A percentile compares a stretch with the other conserved stretches of the same genome.
phyloP scores from a whole-genome alignment of 306 rosid species.

The Cicer judaicum region DNA sequence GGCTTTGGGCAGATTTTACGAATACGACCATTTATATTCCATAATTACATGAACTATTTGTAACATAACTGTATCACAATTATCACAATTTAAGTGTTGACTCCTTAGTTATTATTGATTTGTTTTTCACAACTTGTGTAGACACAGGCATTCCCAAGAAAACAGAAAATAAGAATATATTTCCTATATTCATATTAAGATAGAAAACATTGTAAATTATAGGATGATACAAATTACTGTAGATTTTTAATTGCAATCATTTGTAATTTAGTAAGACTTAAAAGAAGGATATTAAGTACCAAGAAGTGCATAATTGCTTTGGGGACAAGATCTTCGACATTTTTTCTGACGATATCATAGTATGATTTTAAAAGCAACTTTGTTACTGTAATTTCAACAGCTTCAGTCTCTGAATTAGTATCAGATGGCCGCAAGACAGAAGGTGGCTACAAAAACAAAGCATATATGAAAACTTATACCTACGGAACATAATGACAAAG shows the following conservation, averaged over 20 bases:
- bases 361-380: constrained; percentile 87
- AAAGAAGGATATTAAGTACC: constrained; percentile 60
- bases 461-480: constrained; percentile 34
- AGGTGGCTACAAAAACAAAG: constrained; percentile 74
- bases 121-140: neutral
- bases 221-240: constrained; percentile 11
- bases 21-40: neutral
- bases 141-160: constrained; percentile 14
- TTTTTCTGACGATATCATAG: constrained; percentile 94
- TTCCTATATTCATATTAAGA: constrained; percentile 1
- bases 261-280: constrained; percentile 20
- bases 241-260: constrained; percentile 27
- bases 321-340: constrained; percentile 83
- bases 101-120: constrained; percentile 15
- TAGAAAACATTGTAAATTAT: constrained; percentile 4
- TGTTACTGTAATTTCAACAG: constrained; percentile 76
- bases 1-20: neutral
- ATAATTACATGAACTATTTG: neutral
- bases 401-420: constrained; percentile 77
- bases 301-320: constrained; percentile 98
- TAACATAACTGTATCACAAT: neutral
- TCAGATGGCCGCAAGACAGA: constrained; percentile 90
- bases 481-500: constrained; percentile 28
- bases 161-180: neutral
- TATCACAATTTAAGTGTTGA: neutral